phyloP scores from a whole-genome alignment of 2,329 filamentous ascomycete species.

The Fusarium chlamydosporum region DNA sequence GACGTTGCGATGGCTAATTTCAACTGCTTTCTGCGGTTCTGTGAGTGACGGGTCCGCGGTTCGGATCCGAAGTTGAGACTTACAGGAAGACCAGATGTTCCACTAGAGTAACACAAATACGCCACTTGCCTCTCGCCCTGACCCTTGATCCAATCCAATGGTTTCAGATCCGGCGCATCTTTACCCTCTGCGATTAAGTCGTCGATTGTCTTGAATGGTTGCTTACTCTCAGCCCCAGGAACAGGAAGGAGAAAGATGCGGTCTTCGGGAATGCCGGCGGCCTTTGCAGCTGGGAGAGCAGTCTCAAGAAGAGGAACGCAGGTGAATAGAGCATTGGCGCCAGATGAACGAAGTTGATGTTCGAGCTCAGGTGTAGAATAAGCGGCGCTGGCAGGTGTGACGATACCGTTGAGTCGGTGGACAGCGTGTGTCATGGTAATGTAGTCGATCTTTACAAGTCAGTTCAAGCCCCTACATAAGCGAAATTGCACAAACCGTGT shows the following conservation, averaged over 20 bases:
- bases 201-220: constrained; percentile 73
- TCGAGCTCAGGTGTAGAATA: constrained; percentile 79
- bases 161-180: constrained; percentile 66
- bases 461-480: background rate
- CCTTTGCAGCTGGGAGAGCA: constrained; percentile 74
- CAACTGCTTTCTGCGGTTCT: constrained; percentile 79
- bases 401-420: constrained; percentile 80
- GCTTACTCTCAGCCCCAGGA: constrained; percentile 67
- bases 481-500: constrained; percentile 70
- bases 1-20: constrained; percentile 84
- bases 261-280: constrained; percentile 72
- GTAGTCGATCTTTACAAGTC: constrained; percentile 74
- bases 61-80: constrained; percentile 37
- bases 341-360: constrained; percentile 78
- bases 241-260: constrained; percentile 79
- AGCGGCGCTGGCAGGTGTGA: constrained; percentile 80
- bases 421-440: constrained; percentile 79
- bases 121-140: constrained; percentile 77
- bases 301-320: constrained; percentile 75
- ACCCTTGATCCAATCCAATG: constrained; percentile 72
- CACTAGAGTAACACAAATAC: constrained; percentile 84
- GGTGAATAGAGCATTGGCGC: constrained; percentile 79
- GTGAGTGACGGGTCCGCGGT: constrained; percentile 3
- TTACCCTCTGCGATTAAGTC: constrained; percentile 75
- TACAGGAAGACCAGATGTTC: constrained; percentile 83